Evolutionary conservation across 768 basidiomycete genomes (phyloP).

Genomic region (Paxillus involutus): DNA sequence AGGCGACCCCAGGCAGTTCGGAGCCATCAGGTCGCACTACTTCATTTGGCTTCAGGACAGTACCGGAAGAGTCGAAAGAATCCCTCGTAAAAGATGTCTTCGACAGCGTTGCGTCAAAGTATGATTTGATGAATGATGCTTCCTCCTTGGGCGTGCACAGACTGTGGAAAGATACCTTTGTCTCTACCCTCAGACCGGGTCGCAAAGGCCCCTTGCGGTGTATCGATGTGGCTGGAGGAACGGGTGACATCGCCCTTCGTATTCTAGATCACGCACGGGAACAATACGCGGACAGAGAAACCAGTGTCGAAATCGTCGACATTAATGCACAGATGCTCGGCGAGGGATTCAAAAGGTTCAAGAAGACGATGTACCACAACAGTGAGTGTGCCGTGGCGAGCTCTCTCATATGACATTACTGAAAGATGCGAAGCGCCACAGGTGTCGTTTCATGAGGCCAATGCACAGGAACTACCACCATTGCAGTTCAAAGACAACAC

Average conservation of each 20-base stretch:
- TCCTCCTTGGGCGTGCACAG: conserved; percentile 95
- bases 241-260: conserved; percentile 94
- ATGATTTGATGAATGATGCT: conserved; percentile 99
- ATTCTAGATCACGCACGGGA: conserved; percentile 90
- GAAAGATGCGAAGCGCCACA: conserved; percentile 67
- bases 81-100: conserved; percentile 90
- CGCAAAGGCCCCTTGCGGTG: conserved; percentile 73
- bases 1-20: conserved; percentile 6
- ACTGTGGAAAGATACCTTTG: conserved; percentile 94
- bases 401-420: background rate
- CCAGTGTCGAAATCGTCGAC: conserved; percentile 86
- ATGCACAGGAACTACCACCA: conserved; percentile 77
- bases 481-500: conserved; percentile 75
- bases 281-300: conserved; percentile 86
- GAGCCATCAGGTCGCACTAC: conserved; percentile 46
- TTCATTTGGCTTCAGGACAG: conserved; percentile 92
- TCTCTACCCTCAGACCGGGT: conserved; percentile 74
- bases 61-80: conserved; percentile 88
- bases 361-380: conserved; percentile 97
- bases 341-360: conserved; percentile 87
- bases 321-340: conserved; percentile 95
- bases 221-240: conserved; percentile 97
- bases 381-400: conserved; percentile 51
- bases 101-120: conserved; percentile 90
- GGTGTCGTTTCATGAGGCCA: conserved; percentile 88